Base-by-base conservation (phyloP, 179 eudicot genomes). In the Silene coronaria region DNA sequence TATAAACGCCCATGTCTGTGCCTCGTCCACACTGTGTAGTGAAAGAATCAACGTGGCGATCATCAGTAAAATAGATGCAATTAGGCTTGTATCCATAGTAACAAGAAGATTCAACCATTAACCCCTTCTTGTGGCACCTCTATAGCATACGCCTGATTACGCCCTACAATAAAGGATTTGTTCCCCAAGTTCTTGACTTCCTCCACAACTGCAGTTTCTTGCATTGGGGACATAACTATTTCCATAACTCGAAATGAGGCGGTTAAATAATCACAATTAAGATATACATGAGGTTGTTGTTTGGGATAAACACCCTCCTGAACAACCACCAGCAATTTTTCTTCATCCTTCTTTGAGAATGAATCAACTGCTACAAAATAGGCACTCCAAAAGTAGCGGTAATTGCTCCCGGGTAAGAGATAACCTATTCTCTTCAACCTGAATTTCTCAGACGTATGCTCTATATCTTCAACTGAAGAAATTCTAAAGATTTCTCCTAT, bases 181-280 rank as follows among this genome's bases (percentile, higher is more conserved):
- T 62, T 62, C 17, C 32, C 67, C 67, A 62, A 62, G 14, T 8
- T 62, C 67, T 62, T 26, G 67, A 62, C 17, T 61, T 61, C 66
- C 66, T 61, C 16, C 28, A 61, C 32, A 23, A 61, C 30, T 30
- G 4, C 34, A 30, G 4, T 1, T 30, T 30, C 34, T 1, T 1
- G 34, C 34, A 30, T 1, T 30, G 26, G 55, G 6, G 53, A 21
- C 17, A 30, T 23, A 67, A 21, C 55, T 21, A 67, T 38, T 46
- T 66, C 48, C 48, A n/a, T n/a, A n/a, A 66, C 70, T 8, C 70
- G 70, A 66, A 66, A 66, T 36, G 22, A 0, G 9, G 9, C 42
- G 1, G 42, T 34, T 6, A 34, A 34, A 34, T 34, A 34, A 13
- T 30, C 4, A 4, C 0, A 27, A 61, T 13, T 6, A 61, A 61